A percentile compares a stretch with the other conserved stretches of the same genome.
Evolutionary conservation across 2,329 filamentous ascomycete genomes (phyloP).

Genomic region (Thermothelomyces thermophilus): DNA sequence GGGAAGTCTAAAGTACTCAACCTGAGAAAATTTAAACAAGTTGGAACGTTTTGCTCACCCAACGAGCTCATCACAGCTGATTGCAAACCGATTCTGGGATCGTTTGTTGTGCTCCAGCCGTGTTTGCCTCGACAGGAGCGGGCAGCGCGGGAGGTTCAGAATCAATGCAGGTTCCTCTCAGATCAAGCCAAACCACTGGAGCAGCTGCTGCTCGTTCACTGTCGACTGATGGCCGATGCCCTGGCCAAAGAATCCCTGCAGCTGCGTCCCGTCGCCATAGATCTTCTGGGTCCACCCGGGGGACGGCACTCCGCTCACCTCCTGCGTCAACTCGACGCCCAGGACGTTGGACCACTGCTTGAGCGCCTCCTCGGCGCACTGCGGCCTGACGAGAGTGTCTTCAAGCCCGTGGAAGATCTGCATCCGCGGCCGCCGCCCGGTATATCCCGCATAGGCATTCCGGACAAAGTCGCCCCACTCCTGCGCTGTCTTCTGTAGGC

Average conservation of each 20-base stretch:
- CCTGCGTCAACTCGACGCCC: constrained; percentile 21
- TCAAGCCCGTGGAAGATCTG: constrained; percentile 27
- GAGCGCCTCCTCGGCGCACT: constrained; percentile 25
- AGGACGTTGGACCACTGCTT: constrained; percentile 30
- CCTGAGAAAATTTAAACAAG: too few species aligned
- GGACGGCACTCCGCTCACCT: constrained; percentile 26
- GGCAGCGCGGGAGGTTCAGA: too few species aligned
- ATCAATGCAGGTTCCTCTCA: too few species aligned
- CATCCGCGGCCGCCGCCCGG: constrained; percentile 27
- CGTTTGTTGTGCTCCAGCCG: too few species aligned
- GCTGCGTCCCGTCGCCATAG: constrained; percentile 30
- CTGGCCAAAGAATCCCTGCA: constrained; percentile 28
- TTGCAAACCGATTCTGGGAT: too few species aligned
- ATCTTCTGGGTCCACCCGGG: constrained; percentile 27
- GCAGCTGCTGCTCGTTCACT: constrained; percentile 25
- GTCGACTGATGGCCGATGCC: constrained; percentile 28
- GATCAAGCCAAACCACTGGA: constrained; percentile 25
- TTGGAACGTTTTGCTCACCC: too few species aligned
- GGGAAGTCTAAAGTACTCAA: too few species aligned
- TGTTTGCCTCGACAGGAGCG: too few species aligned
- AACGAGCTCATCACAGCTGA: too few species aligned
- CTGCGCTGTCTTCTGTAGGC: constrained; percentile 22
- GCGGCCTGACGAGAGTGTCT: constrained; percentile 26
- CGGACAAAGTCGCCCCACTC: constrained; percentile 26
- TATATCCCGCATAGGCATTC: constrained; percentile 27